Base-by-base conservation (phyloP, 495 filamentous ascomycete species). In the Entonaema liquescens region DNA sequence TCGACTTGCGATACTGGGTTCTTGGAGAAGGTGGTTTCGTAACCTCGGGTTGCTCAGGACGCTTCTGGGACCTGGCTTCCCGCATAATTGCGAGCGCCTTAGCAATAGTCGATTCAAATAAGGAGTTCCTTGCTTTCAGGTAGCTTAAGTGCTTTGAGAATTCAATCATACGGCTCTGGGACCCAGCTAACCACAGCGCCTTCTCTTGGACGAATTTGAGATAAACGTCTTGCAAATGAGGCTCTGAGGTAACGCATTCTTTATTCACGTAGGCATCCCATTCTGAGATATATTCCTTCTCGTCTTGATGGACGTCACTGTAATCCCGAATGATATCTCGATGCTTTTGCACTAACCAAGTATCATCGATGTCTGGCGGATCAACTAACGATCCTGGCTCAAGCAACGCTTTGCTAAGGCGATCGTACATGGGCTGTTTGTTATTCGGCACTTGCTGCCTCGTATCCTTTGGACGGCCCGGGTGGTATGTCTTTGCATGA, bases 301-400 rank as follows among this genome's bases (percentile, higher is more conserved):
- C 85, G 13, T 77, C 77, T 13, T 74, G 75, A 17, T 80, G 77
- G 11, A 87, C 76, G 65, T 86, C 85, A 44, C 76, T 79, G 57
- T 83, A 86, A 60, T 87, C 85, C 9, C 78, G 73, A 29, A 87
- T 81, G 59, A 78, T 81, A 55, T 87, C 83, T 25, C 81, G 79
- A 63, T 86, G 83, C 72, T 87, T 87, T 50, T 83, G 80, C 5
- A 83, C 70, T 9, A 87, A 77, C 85, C 84, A 87, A 33, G 69
- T 69, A 56, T 84, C 82, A 70, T 86, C 82, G 5, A 82, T 74
- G 1, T 73, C 74, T 26, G 78, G 77, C 23, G 80, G 74, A 19
- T 79, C 80, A 8, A 86, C 71, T 21, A 81, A 75, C 0, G 78
- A 76, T 33, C 84, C 84, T 2, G 83, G 80, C n/a, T 79, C 67